Evolutionary conservation across 2,329 filamentous ascomycete species (phyloP).

Genomic region (Thelonectria olida): DNA sequence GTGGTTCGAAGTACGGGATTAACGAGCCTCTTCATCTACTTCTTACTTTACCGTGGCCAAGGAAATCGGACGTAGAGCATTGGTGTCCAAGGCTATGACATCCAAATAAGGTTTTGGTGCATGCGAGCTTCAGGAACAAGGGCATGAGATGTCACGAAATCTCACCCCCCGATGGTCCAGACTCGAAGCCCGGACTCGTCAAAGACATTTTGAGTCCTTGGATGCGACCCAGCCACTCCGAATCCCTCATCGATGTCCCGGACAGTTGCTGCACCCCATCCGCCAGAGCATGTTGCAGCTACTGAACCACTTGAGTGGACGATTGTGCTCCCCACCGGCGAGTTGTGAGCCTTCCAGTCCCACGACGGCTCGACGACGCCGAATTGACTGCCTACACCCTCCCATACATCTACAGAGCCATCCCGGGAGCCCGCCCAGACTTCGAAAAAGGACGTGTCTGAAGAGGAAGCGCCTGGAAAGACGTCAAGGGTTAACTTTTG

Average conservation of each 20-base stretch:
- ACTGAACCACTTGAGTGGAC: constrained; percentile 66
- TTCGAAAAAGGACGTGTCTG: constrained; percentile 58
- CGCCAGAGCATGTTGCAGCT: constrained; percentile 64
- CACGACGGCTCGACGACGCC: constrained; percentile 57
- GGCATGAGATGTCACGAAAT: neutral
- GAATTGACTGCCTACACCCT: constrained; percentile 59
- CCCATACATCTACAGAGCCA: constrained; percentile 67
- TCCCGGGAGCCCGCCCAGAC: constrained; percentile 68
- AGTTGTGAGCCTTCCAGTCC: constrained; percentile 59
- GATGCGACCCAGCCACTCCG: neutral
- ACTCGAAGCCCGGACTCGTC: constrained; percentile 38
- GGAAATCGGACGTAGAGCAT: too few species aligned
- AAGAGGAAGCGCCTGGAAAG: constrained; percentile 52
- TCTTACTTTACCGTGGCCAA: neutral
- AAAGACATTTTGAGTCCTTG: constrained; percentile 27
- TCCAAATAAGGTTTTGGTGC: neutral
- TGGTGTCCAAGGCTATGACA: too few species aligned
- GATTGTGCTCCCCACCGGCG: constrained; percentile 59
- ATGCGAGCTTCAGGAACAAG: neutral
- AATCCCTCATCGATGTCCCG: constrained; percentile 20
- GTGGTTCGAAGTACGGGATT: neutral
- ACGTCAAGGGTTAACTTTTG: constrained; percentile 66
- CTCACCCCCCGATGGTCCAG: constrained; percentile 36
- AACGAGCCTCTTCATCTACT: neutral
- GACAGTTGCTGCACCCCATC: constrained; percentile 52